These are phyloP conservation scores for Craterostigma plantagineum DNA, from an alignment of 257 asterid species.

Conservation along the genomic window DNA sequence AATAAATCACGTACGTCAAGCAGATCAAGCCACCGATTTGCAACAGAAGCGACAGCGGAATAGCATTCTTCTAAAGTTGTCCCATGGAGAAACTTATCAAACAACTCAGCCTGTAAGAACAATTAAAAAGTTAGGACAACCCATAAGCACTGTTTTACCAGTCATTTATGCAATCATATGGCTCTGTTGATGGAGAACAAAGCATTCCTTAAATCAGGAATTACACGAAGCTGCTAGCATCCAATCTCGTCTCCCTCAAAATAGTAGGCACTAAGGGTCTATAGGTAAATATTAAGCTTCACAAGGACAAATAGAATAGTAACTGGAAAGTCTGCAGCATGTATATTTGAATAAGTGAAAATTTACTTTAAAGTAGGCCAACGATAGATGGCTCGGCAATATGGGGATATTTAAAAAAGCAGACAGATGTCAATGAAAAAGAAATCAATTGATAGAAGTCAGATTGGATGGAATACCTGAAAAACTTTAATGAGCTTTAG, in stretches of 20 bases:
- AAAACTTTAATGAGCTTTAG: conserved; percentile 99
- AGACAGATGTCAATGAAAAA: too few relatives aligned
- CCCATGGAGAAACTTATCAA: conserved; percentile 89
- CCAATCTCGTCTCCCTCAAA: neutral
- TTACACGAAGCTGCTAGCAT: conserved; percentile 9
- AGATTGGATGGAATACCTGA: conserved; percentile 60
- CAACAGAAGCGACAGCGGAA: conserved; percentile 88
- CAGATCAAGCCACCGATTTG: conserved; percentile 96
- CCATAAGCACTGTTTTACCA: too few relatives aligned
- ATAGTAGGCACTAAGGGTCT: too few relatives aligned
- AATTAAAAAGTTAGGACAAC: conserved; percentile 7
- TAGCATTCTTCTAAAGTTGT: conserved; percentile 85
- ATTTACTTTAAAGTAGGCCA: too few relatives aligned
- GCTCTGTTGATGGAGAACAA: conserved; percentile 2
- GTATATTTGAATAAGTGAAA: too few relatives aligned
- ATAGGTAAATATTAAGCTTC: too few relatives aligned
- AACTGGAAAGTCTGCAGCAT: too few relatives aligned
- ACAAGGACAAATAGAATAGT: too few relatives aligned
- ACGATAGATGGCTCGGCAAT: too few relatives aligned
- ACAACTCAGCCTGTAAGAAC: conserved; percentile 77
- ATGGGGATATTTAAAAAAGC: too few relatives aligned
- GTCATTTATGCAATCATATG: neutral
- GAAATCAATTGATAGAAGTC: too few relatives aligned
- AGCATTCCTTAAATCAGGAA: conserved; percentile 2
- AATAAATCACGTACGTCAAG: conserved; percentile 58